phyloP scores from a whole-genome alignment of 306 rosid species.

The Astragalus glycyphyllos region DNA sequence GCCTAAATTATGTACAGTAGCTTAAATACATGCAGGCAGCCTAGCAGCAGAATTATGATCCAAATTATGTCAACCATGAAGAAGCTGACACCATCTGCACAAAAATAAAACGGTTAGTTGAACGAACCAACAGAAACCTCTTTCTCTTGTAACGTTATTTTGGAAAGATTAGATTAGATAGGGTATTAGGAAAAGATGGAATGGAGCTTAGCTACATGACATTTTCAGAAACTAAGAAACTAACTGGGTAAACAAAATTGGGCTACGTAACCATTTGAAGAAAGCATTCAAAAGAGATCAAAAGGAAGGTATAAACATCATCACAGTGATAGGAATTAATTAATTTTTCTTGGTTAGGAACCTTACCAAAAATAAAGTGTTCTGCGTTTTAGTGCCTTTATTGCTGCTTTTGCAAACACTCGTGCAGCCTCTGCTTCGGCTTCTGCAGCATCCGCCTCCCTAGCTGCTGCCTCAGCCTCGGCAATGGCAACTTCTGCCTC shows the following conservation, averaged over 20 bases:
- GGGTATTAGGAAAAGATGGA: slow-evolving; percentile 27
- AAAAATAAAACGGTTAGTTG: slow-evolving; percentile 37
- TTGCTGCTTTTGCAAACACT: slow-evolving; percentile 91
- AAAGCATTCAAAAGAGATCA: slow-evolving; percentile 10
- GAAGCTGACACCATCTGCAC: slow-evolving; percentile 61
- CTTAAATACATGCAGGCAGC: slow-evolving; percentile 40
- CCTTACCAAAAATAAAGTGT: slow-evolving; percentile 61
- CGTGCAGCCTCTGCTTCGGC: slow-evolving; percentile 95
- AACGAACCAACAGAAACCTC: slow-evolving; percentile 9
- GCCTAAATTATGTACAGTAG: slow-evolving; percentile 64
- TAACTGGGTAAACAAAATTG: neutral
- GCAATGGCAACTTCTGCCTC: slow-evolving; percentile 95
- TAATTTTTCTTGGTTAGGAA: slow-evolving; percentile 23
- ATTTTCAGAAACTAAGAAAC: neutral
- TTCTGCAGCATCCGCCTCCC: slow-evolving; percentile 92
- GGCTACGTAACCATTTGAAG: slow-evolving; percentile 8
- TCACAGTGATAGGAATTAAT: neutral
- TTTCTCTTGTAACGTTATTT: neutral
- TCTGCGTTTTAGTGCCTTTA: slow-evolving; percentile 80
- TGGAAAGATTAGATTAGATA: neutral
- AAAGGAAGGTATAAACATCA: slow-evolving; percentile 13
- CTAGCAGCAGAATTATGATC: slow-evolving; percentile 35
- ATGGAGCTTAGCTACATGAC: neutral
- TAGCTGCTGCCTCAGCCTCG: slow-evolving; percentile 90
- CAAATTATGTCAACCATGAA: slow-evolving; percentile 41